Base-by-base conservation (phyloP, 768 basidiomycete species). In the Boletus vermiculosoides region DNA sequence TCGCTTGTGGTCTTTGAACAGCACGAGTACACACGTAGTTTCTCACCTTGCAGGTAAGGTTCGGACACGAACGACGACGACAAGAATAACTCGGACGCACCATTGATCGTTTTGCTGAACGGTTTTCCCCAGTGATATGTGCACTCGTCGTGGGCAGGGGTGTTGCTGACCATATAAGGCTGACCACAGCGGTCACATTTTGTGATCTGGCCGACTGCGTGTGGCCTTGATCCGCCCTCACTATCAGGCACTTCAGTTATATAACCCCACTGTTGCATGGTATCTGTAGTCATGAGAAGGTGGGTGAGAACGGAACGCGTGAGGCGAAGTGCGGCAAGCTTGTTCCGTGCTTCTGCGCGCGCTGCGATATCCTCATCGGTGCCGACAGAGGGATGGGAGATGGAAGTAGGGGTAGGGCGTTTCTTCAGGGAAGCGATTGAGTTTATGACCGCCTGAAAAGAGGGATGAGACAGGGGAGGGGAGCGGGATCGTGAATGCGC, bases 41-140 rank as follows among this genome's bases (percentile, higher is more conserved):
- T 85, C 68, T 93, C 83, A 41, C 87, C 89, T 90, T 71, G 51
- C 3, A 25, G 53, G 54, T 40, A 50, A 46, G 9, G 54, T 57
- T 54, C 13, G 46, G 45, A 57, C 4, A 18, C 2, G 46, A 50
- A 51, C 11, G 23, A 49, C 13, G 37, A 28, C 11, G 41, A 40
- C 3, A 33, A 4, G 42, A 8, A 22, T 5, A 18, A 12, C 4
- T 48, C 13, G 28, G 15, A 69, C 80, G 62, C 65, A 87, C 94
- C 94, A 48, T 85, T 84, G 36, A 86, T 77, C 25, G 79, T 81
- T 48, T 77, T 81, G 5, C 77, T 83, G 59, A 81, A 81, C 0
- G 83, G 76, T 63, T 80, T 86, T 0, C 94, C 95, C 88, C 89
- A 94, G 71, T 98, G 96, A 67, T 83, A 87, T 0, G 78, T 73